Base-by-base conservation (phyloP, 106 monocot species). In the Dendrobium nobile region DNA sequence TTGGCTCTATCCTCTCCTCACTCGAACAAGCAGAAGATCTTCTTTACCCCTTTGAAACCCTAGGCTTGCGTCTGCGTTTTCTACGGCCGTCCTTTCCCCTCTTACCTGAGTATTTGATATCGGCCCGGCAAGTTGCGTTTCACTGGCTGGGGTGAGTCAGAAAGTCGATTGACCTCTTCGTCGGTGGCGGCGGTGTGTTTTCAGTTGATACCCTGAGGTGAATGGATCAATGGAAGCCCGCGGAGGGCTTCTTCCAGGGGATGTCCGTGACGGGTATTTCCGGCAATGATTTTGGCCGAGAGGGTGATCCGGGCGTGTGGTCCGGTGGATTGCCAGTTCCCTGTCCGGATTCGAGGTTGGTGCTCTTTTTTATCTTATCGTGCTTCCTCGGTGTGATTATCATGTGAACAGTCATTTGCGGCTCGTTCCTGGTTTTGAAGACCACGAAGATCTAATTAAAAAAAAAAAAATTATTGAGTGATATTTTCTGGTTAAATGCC, bases 191-290 rank as follows among this genome's bases (percentile, higher is more conserved):
- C 26, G 11, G 75, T 9, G 7, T 19, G 44, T 33, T 1, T 27
- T 76, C 26, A 22, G 48, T 20, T 48, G 24, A 26, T 76, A 4
- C 26, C 27, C 47, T 76, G 76, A 24, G 24, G 13, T 9, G 76
- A 27, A 76, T 76, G 76, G 76, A 76, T 76, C 47, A 48, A 48
- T 76, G 76, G 76, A 76, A 76, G 76, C 76, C 48, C 0, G 76
- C 27, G 22, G 76, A 48, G 48, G 48, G 47, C 11, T 47, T 76
- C 48, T 76, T 76, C 76, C 76, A 76, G 13, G 76, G 76, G 11
- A 26, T 41, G 48, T 0, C 47, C 10, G 48, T 15, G 0, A 45
- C 7, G 4, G 76, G 76, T 20, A 1, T 51, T 76, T 48, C 76
- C 45, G 76, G 7, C 48, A 44, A 74, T 9, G 24, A 22, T 11